Evolutionary conservation across 2,329 filamentous ascomycete genomes (phyloP), one percentile per base, ranked within the genome.

Genomic region (Coniella vitis): DNA sequence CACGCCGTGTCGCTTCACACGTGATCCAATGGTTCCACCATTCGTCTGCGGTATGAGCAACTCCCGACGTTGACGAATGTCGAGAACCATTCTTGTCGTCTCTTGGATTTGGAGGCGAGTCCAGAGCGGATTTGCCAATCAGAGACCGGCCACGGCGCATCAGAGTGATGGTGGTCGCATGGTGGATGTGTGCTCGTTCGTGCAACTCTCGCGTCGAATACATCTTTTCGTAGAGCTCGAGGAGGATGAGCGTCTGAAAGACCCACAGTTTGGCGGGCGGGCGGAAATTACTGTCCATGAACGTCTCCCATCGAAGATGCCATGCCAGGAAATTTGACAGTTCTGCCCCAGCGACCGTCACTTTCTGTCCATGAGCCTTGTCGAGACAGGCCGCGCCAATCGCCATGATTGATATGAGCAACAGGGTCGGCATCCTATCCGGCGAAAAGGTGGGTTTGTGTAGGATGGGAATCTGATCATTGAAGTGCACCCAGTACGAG

Each of bases 211-310:
- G 79, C 0, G 91, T 95, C 35, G 90, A 93, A 65, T 91, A 97
- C 86, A 95, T 93, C 73, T 98, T 98, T 69, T 98, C 93, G 60
- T 95, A 97, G 0, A 95, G 71, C 64, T 98, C 93, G 12, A 97
- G 75, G 4, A 97, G 75, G 4, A 97, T 73, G 45, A 97, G 70
- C 1, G 91, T 84, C 64, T 97, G 93, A 69, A 97, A 97, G 0
- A 95, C 81, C 91, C 91, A 98, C 7, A 98, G 70, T 66, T 95
- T 95, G 8, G 91, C 91, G 0, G 93, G 91, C 1, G 93, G 90
- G 16, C 88, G 77, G 67, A 94, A 96, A 65, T 90, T 88, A 13
- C 79, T 75, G 62, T 96, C 86, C 76, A 90, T 93, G 63, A 97
- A 96, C 34, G 96, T 86, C 64, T 95, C 87, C 88, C 90, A 96